phyloP scores from a whole-genome alignment of 2,329 filamentous ascomycete species.

The Penicillium sp. region DNA sequence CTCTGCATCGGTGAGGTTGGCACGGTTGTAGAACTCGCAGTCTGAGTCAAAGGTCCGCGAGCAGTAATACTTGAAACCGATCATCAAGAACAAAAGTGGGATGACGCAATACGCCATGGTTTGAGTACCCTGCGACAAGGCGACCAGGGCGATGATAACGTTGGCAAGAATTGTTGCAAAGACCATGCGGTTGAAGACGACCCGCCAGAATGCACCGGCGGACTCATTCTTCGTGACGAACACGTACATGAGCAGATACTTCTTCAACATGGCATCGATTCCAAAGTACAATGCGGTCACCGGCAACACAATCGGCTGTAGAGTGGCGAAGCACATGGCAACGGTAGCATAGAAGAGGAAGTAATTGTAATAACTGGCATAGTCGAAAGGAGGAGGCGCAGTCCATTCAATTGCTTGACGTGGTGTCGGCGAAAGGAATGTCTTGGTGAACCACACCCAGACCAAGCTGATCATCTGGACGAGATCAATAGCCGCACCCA shows the following conservation, averaged over 20 bases:
- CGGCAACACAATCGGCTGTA: constrained; percentile 85
- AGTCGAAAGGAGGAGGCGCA: constrained; percentile 89
- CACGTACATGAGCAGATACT: constrained; percentile 90
- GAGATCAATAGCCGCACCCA: constrained; percentile 92
- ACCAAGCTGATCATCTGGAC: constrained; percentile 80
- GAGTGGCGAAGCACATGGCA: constrained; percentile 75
- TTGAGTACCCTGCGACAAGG: constrained; percentile 68
- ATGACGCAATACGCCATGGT: constrained; percentile 67
- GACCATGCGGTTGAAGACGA: constrained; percentile 88
- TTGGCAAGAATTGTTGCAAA: constrained; percentile 80
- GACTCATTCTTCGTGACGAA: constrained; percentile 97
- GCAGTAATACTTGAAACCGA: constrained; percentile 88
- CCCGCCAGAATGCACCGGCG: constrained; percentile 87
- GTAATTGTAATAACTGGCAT: constrained; percentile 97
- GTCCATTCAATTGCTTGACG: constrained; percentile 89
- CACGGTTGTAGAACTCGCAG: constrained; percentile 76
- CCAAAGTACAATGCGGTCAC: constrained; percentile 87
- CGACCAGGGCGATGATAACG: constrained; percentile 72
- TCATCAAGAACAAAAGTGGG: constrained; percentile 75
- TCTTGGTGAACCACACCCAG: constrained; percentile 82
- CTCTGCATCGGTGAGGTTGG: constrained; percentile 57
- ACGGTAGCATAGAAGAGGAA: constrained; percentile 94
- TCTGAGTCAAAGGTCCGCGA: constrained; percentile 71
- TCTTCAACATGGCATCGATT: constrained; percentile 87
- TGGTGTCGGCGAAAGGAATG: constrained; percentile 83